Base-by-base conservation (phyloP, 202 grass and related monocot genomes). In the Hordeum pubiflorum region DNA sequence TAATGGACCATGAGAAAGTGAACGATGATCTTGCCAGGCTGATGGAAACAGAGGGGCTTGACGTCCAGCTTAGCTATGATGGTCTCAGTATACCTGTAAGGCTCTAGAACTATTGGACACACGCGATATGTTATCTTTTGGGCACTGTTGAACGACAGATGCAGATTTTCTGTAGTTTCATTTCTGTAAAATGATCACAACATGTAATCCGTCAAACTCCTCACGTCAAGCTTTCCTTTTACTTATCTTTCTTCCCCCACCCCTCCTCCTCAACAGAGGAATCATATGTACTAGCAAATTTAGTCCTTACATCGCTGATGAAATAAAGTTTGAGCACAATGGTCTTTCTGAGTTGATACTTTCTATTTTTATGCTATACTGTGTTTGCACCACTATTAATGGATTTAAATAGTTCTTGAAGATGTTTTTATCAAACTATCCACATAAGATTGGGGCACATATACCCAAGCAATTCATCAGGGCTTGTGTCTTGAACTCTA, bases 31-130 rank as follows among this genome's bases (percentile, higher is more conserved):
- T 98, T 81, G 55, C 79, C 44, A 91, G 87, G 84, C 77, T 98
- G 70, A 91, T 82, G 80, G 86, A 95, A 79, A 87, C 83, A 63
- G 95, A 98, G 82, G 92, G 90, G 41, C 86, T 95, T 82, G 88
- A 98, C 83, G 82, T 93, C 81, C 92, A 98, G 78, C 84, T 98
- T 54, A 98, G 95, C 81, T 93, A 95, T 57, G 92, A 98, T 58
- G 95, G 90, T 81, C 88, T 98, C 37, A 88, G 82, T 48, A 69
- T 93, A 81, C 95, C 88, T 78, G 79, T 98, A 87, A 93, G 79
- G 86, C 88, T 94, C 82, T 91, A 93, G 59, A 70, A 71, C 38
- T 70, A 76, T 66, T 83, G 69, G 69, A 29, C 74, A 56, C 58
- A 54, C 10, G 54, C 2, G 10, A 4, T 63, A 24, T 68, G 52